Conservation (phyloP, 306 rosid genomes). For the Castanospermum australe region DNA sequence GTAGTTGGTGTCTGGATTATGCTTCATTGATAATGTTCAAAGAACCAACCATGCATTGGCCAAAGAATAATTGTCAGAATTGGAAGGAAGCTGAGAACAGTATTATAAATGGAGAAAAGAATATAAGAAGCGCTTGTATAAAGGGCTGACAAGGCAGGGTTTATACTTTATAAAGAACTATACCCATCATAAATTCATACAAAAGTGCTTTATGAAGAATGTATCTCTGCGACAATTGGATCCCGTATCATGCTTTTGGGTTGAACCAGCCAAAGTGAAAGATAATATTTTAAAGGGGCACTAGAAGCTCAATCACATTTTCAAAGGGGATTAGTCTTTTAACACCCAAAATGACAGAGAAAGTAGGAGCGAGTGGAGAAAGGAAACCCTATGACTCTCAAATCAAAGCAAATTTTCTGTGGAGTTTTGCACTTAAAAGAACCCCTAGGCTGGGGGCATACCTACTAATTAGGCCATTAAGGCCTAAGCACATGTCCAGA, state of each 20-base stretch:
- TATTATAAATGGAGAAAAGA: conserved; percentile 28
- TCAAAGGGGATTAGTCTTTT: conserved; percentile 47
- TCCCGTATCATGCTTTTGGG: conserved; percentile 41
- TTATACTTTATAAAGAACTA: conserved; percentile 15
- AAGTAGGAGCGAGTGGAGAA: conserved; percentile 28
- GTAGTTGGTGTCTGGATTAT: not conserved
- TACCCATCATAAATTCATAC: conserved; percentile 38
- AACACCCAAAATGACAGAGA: conserved; percentile 31
- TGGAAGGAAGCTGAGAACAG: not conserved
- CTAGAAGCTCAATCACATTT: conserved; percentile 51
- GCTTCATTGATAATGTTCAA: conserved; percentile 16
- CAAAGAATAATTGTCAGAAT: conserved; percentile 20
- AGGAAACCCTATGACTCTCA: conserved; percentile 25
- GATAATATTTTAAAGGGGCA: conserved; percentile 24
- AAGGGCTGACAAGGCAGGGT: conserved; percentile 42
- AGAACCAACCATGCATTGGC: conserved; percentile 24
- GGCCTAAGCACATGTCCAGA: conserved; percentile 46
- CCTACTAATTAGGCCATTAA: conserved; percentile 47
- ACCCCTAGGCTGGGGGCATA: not conserved
- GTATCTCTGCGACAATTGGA: conserved; percentile 33
- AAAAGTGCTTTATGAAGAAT: conserved; percentile 46
- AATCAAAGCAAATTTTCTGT: conserved; percentile 26
- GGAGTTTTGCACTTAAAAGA: not conserved
- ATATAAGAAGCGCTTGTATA: conserved; percentile 35
- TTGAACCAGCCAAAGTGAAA: conserved; percentile 33